Base-by-base conservation (phyloP, 345 rosid species). In the Eucalyptus caleyi region DNA sequence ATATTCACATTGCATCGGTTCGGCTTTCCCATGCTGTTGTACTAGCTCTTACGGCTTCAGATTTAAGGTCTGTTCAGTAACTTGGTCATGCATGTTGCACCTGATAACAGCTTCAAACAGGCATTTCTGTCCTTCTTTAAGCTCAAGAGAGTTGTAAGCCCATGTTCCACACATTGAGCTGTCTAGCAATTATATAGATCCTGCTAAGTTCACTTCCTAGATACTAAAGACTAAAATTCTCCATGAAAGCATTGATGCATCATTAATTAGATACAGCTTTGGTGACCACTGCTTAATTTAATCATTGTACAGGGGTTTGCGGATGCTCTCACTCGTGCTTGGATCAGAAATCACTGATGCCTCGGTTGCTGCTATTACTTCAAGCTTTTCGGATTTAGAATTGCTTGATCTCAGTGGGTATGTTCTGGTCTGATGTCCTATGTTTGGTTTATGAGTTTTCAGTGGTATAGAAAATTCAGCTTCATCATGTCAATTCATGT, bases 371-470 rank as follows among this genome's bases (percentile, higher is more conserved):
- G 98, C 99, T 87, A 96, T 98, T 91, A 93, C 97, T 65, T 95
- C 97, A 86, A 94, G 94, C 92, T 97, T 91, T 91, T 93, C 96
- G 85, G 95, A 93, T 83, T 91, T 98, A 90, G 99, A 98, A 91
- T 91, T 96, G 87, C 99, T 98, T 89, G 99, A 98, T 94, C 94
- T 98, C 80, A 97, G 99, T 91, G 99, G 99, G 99, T 98, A 95
- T 90, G 99, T 94, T 88, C 86, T 86, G 53, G 65, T 67, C 51
- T 23, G 26, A 89, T 54, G 88, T 87, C 88, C 72, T 30, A 65
- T 15, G 26, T 44, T 15, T 62, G 86, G 32, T 88, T 26, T 53
- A 27, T 82, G 72, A 42, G 69, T 16, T 80, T 27, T 37, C 60
- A 18, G 77, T 40, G 49, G 40, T 16, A 23, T 45, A 34, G 32